Percentiles rank a stretch among this genome's conserved stretches.
Conservation (phyloP, 2,329 filamentous ascomycete genomes). For the Rhynchosporium agropyri region DNA sequence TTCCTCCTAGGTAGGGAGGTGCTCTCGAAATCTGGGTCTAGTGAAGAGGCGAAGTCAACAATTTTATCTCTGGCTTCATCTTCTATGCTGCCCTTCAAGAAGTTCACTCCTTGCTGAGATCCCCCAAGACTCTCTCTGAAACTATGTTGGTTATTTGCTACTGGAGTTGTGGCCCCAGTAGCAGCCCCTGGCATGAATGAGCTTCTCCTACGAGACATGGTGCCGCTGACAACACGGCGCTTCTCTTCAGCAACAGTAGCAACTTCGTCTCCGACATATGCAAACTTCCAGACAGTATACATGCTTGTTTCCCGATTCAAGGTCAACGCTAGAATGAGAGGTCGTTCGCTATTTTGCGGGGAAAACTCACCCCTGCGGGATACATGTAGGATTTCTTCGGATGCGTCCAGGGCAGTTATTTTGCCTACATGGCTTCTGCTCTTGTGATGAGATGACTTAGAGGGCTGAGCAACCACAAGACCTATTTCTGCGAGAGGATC, state of each 20-base stretch:
- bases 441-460: constrained; percentile 44
- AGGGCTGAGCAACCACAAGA: constrained; percentile 68
- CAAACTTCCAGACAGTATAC: constrained; percentile 83
- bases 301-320: constrained; percentile 74
- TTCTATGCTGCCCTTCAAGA: constrained; percentile 32
- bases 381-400: constrained; percentile 83
- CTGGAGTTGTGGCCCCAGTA: constrained; percentile 77
- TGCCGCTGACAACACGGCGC: constrained; percentile 38
- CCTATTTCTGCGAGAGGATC: constrained; percentile 87
- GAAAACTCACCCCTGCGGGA: constrained; percentile 64
- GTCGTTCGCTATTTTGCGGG: constrained; percentile 45
- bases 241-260: constrained; percentile 49
- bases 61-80: constrained; percentile 40
- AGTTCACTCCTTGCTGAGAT: constrained; percentile 19
- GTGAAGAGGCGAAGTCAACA: constrained; percentile 66
- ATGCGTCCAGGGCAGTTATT: constrained; percentile 65
- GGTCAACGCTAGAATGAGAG: constrained; percentile 76
- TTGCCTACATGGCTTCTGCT: constrained; percentile 49
- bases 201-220: constrained; percentile 55
- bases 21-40: constrained; percentile 68
- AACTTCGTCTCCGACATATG: constrained; percentile 71
- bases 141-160: constrained; percentile 58
- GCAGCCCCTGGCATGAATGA: constrained; percentile 68
- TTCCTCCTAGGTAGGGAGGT: constrained; percentile 58
- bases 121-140: constrained; percentile 76